phyloP scores from a whole-genome alignment of 164 flowering plant genomes.

The Tetrastigma voinierianum region DNA sequence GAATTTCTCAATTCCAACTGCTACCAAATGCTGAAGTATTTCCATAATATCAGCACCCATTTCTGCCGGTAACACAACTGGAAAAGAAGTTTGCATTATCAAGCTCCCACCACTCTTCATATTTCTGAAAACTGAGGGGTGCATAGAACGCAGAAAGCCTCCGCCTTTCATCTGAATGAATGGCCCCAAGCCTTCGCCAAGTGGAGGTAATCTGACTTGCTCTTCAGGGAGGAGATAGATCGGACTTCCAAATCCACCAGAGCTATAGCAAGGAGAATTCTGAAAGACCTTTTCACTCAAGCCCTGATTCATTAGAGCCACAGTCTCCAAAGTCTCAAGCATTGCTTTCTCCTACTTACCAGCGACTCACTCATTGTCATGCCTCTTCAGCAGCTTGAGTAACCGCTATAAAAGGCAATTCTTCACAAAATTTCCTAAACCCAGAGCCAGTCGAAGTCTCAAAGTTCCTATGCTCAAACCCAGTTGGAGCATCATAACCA shows the following conservation, averaged over 20 bases:
- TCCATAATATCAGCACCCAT: slow-evolving; percentile 78
- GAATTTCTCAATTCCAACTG: slow-evolving; percentile 67
- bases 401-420: slow-evolving; percentile 12
- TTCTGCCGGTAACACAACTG: slow-evolving; percentile 80
- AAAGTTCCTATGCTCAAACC: not conserved
- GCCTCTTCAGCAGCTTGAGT: slow-evolving; percentile 16
- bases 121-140: slow-evolving; percentile 56
- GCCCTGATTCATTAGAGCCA: slow-evolving; percentile 91
- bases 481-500: slow-evolving; percentile 2
- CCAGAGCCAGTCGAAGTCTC: not conserved
- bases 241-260: slow-evolving; percentile 89
- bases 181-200: slow-evolving; percentile 79
- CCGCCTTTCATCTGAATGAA: slow-evolving; percentile 58
- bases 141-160: slow-evolving; percentile 78
- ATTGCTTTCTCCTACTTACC: slow-evolving; percentile 35
- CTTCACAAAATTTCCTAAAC: slow-evolving; percentile 9
- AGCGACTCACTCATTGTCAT: slow-evolving; percentile 10
- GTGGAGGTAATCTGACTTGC: slow-evolving; percentile 55
- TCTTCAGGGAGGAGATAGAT: slow-evolving; percentile 54
- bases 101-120: slow-evolving; percentile 55
- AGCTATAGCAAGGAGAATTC: slow-evolving; percentile 43
- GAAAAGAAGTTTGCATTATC: slow-evolving; percentile 77
- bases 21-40: slow-evolving; percentile 66
- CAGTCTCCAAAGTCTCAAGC: slow-evolving; percentile 80
- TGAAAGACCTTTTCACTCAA: slow-evolving; percentile 67